Evolutionary conservation across 228 moss, liverwort and hornwort species (phyloP), one percentile per base, ranked within the genome.

Genomic region (Sphagnum fallax): DNA sequence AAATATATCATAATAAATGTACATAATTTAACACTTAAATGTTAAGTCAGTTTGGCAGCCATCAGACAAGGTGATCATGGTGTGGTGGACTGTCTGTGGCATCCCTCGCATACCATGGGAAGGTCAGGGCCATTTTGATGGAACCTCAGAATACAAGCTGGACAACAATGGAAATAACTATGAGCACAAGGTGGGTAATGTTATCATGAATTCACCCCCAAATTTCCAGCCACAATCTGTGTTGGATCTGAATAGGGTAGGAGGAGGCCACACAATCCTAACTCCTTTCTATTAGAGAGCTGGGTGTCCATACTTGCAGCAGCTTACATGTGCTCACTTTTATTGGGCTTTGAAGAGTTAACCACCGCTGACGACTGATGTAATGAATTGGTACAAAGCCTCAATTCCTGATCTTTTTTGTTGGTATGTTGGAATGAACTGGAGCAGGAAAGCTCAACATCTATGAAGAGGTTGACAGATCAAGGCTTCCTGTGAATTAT

Each of bases 101-200:
- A 74, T 93, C 64, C 93, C 98, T 5, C 87, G 98, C 57, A 92
- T 98, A 48, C 98, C 98, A 0, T 98, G 98, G 98, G 98, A 98
- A 76, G 98, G 93, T 4, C 98, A 93, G 51, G 98, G 98, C 16
- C 88, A 85, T 49, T 98, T 98, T 62, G 98, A 98, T 52, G 98
- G 98, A 6, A 98, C 90, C 0, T 98, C 98, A 0, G 91, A 98
- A 72, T 98, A 93, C 72, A 98, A 90, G 76, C 64, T 98, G 62
- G 98, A 98, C 73, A 92, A 90, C 77, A 87, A 89, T 59, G 98
- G 98, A n/a, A 98, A 90, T 71, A 98, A 93, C 47, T 98, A 90
- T 65, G 81, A 88, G 14, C 98, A 98, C 73, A 98, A 89, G 77
- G 98, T 98, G 50, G 98, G 93, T 68, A 98, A 98, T 49, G 86